These are phyloP conservation scores for Phalaenopsis equestris DNA, from an alignment of 106 monocot species.

Conservation along the genomic window DNA sequence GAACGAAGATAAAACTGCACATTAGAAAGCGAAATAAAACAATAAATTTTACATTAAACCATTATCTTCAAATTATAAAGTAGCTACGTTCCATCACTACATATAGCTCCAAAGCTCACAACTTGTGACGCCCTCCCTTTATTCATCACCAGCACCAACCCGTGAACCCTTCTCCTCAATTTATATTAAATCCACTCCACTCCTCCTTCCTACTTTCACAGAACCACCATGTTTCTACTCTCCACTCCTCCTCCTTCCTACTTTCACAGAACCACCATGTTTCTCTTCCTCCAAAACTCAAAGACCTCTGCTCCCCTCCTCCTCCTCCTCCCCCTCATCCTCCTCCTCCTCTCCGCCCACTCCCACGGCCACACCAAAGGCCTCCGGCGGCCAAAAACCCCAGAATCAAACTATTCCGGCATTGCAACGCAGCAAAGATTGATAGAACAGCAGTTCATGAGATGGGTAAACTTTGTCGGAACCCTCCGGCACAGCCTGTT, in stretches of 20 bases:
- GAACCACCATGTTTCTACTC: background rate
- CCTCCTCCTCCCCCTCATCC: slow-evolving; percentile 15
- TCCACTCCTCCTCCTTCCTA: background rate
- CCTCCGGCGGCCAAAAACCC: slow-evolving; percentile 14
- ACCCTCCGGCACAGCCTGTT: slow-evolving; percentile 57
- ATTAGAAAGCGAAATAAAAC: background rate
- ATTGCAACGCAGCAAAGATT: slow-evolving; percentile 40
- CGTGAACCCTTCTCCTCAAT: slow-evolving; percentile 23
- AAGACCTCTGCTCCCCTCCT: slow-evolving; percentile 5
- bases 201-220: background rate
- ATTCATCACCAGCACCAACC: slow-evolving; percentile 10
- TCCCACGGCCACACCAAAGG: slow-evolving; percentile 36
- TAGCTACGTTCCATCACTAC: background rate
- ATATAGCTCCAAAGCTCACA: background rate
- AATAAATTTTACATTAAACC: background rate
- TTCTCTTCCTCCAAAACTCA: background rate
- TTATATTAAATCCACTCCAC: background rate
- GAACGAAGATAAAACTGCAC: background rate
- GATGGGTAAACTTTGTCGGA: slow-evolving; percentile 72
- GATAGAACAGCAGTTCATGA: slow-evolving; percentile 66
- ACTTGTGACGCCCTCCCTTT: slow-evolving; percentile 7
- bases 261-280: background rate
- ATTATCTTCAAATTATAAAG: background rate
- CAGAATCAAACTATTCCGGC: slow-evolving; percentile 8
- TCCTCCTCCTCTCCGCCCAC: slow-evolving; percentile 14